Evolutionary conservation across 2,329 filamentous ascomycete species (phyloP), one percentile per base, ranked within the genome.

Genomic region (Fusarium palustre): DNA sequence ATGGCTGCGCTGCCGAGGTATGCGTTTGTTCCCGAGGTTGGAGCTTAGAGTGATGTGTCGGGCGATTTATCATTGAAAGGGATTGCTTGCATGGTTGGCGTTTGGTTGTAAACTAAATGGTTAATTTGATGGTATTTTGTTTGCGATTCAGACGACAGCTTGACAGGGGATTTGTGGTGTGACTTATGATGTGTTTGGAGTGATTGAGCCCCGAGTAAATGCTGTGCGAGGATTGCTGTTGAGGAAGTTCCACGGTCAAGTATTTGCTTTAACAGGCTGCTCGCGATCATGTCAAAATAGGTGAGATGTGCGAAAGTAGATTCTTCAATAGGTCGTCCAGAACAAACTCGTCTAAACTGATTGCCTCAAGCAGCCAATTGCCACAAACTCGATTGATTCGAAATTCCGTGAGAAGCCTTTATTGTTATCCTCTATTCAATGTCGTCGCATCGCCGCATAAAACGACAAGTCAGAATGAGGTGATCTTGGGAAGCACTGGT

Each of bases 1-100:
- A 94, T 97, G 92, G 91, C 93, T 30, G 81, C 83, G 76, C 82
- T 96, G 82, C 85, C 91, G 65, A 90, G 89, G 79, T 97, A 97
- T 82, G 89, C 90, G 74, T 91, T 88, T 59, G 70, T 66, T 34
- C 72, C 77, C 8, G 69, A 73, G 41, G 70, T 74, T 30, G 75
- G 58, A 16, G 74, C 66, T 31, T 70, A 71, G 57, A 18, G 5
- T 30, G 10, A 30, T 30, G 28, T 30, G 28, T 30, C 28, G 42
- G 38, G 47, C 38, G 45, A 18, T 60, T 10, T 25, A 4, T 34
- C 28, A n/a, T 48, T 55, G 36, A 64, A 42, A 65, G 47, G 58
- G 52, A 62, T 72, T 62, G 13, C 48, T 48, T 73, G 69, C 70
- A 75, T 74, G 68, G 71, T 72, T 70, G 73, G 73, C 73, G 73